phyloP scores from a whole-genome alignment of 495 filamentous ascomycete species.

The Aspergillus diversus region DNA sequence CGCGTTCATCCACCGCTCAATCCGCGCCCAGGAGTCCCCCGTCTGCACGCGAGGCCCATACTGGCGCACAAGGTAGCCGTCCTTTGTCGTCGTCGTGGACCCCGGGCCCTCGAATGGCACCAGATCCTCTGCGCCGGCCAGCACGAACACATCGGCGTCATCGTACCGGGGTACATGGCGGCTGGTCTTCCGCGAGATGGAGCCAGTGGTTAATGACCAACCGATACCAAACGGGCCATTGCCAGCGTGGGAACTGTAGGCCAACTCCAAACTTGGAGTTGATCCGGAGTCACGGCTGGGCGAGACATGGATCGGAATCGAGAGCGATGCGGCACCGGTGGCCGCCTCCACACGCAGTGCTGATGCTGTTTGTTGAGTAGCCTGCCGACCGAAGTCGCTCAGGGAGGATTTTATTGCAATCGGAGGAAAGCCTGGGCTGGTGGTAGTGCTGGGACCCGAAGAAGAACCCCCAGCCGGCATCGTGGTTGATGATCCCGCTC shows the following conservation, averaged over 20 bases:
- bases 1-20: constrained; percentile 8
- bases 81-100: too few relatives aligned
- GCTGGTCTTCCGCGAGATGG: neutral
- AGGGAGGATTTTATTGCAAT: neutral
- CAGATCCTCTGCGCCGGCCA: constrained; percentile 1
- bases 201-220: neutral
- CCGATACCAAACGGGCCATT: constrained; percentile 1
- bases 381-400: neutral
- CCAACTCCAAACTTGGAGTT: neutral
- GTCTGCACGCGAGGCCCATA: constrained; percentile 6
- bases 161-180: neutral
- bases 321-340: neutral
- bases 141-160: neutral
- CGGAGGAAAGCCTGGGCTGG: neutral
- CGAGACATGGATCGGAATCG: neutral
- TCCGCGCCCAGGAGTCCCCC: neutral
- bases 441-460: neutral
- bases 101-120: neutral
- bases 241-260: neutral
- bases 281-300: neutral
- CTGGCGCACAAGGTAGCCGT: constrained; percentile 2
- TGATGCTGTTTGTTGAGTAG: neutral
- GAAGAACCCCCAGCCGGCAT: neutral
- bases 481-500: neutral
- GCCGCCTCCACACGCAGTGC: neutral